Conservation (phyloP, 208 protist genomes). For the Tritrichomonas foetus region DNA sequence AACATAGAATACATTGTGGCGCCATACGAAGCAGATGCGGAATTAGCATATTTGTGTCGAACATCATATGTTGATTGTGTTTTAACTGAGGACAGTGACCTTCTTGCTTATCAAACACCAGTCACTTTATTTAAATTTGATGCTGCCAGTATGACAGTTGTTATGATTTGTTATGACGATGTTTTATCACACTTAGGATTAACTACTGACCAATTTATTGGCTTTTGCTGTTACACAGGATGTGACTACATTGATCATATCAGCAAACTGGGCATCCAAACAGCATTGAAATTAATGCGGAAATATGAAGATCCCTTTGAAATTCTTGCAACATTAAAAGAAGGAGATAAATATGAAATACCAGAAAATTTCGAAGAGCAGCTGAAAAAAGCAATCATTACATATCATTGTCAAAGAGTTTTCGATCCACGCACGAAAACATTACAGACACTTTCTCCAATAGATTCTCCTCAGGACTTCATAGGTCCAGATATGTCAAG, state of each 20-base stretch:
- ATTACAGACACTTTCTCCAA: neutral
- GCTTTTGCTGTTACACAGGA: neutral
- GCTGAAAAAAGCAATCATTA: neutral
- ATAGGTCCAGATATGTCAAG: neutral
- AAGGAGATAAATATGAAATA: neutral
- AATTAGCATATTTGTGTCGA: neutral
- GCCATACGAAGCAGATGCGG: slow-evolving; percentile 45
- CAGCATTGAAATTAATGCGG: neutral
- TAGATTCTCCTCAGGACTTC: too few relatives aligned
- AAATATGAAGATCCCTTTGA: neutral
- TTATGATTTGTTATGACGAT: neutral
- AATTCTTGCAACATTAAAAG: neutral
- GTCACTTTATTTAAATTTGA: neutral
- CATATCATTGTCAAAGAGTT: neutral
- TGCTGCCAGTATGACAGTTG: neutral
- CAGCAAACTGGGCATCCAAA: neutral
- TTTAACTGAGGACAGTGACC: slow-evolving; percentile 39
- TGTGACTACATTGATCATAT: neutral
- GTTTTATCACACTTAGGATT: neutral
- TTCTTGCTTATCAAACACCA: slow-evolving; percentile 23
- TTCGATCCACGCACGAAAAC: neutral
- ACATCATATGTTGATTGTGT: slow-evolving; percentile 8
- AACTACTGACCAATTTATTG: neutral
- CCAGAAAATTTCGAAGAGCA: neutral
- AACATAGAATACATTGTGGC: slow-evolving; percentile 38